Evolutionary conservation across 73 alveolate genomes (phyloP).

Genomic region (Tetrahymena thermophila): DNA sequence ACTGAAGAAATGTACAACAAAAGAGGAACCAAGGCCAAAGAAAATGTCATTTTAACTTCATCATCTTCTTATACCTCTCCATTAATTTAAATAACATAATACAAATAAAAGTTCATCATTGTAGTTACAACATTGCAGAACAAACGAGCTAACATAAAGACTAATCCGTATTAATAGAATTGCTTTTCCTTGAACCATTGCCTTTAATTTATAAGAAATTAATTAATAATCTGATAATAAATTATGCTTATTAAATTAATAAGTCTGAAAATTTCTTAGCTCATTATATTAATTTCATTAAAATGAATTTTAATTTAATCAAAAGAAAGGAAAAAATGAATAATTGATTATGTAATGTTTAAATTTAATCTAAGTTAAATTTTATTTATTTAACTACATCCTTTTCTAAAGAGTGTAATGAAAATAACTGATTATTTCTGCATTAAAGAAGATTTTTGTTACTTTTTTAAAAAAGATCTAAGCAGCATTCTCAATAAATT

Average conservation of each 20-base stretch:
- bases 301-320: too few relatives aligned
- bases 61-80: conserved; percentile 44
- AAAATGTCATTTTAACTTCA: conserved; percentile 51
- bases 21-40: conserved; percentile 68
- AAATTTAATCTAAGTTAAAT: too few relatives aligned
- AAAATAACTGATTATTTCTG: neutral
- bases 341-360: too few relatives aligned
- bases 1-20: conserved; percentile 56
- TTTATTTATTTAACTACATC: too few relatives aligned
- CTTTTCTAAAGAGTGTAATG: neutral
- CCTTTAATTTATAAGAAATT: neutral
- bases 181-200: conserved; percentile 60
- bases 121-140: conserved; percentile 72
- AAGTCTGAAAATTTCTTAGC: too few relatives aligned
- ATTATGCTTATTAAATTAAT: too few relatives aligned
- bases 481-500: too few relatives aligned
- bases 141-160: conserved; percentile 68
- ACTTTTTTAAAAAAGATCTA: neutral
- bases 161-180: conserved; percentile 58
- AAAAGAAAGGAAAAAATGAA: too few relatives aligned
- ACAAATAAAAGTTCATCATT: conserved; percentile 58
- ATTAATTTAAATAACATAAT: conserved; percentile 42
- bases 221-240: neutral
- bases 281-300: too few relatives aligned
- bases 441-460: neutral